These are phyloP conservation scores for Leccinum variicolor DNA, from an alignment of 768 basidiomycete genomes.

Conservation along the genomic window DNA sequence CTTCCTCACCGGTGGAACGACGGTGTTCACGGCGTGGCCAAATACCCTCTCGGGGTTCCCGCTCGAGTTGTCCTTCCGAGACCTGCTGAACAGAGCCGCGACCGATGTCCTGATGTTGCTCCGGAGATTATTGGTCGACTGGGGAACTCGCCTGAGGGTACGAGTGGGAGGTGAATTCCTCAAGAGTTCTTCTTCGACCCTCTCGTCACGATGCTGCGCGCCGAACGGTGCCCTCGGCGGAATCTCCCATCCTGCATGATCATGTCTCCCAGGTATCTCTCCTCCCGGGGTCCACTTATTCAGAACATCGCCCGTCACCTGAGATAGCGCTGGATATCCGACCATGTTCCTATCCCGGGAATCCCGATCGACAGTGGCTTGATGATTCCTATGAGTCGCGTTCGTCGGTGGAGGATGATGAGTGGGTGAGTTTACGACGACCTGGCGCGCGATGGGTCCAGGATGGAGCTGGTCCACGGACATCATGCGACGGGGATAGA, in stretches of 20 bases:
- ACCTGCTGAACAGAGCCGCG: slow-evolving; percentile 1
- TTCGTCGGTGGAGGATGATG: neutral
- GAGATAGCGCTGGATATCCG: slow-evolving; percentile 16
- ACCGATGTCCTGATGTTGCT: slow-evolving; percentile 2
- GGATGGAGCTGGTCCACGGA: slow-evolving; percentile 7
- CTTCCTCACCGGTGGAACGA: slow-evolving; percentile 11
- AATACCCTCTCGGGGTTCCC: slow-evolving; percentile 9
- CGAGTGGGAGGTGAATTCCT: neutral
- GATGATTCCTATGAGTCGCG: neutral
- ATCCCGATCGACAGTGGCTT: neutral
- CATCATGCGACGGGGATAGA: slow-evolving; percentile 7
- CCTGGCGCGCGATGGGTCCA: neutral
- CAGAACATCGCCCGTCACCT: slow-evolving; percentile 13
- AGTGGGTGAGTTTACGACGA: neutral
- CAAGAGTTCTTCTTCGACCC: slow-evolving; percentile 1
- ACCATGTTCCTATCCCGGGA: neutral
- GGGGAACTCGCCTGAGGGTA: slow-evolving; percentile 8
- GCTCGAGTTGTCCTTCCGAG: neutral
- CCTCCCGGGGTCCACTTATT: slow-evolving; percentile 3
- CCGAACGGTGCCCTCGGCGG: neutral
- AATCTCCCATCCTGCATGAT: slow-evolving; percentile 3
- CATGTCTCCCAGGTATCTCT: neutral
- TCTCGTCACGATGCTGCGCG: neutral
- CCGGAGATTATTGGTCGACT: slow-evolving; percentile 3
- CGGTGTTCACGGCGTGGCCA: slow-evolving; percentile 12